A percentile compares a stretch with the other conserved stretches of the same genome.
These are phyloP conservation scores for Cnidoscolus chayamansa DNA, from an alignment of 441 rosid genomes.

Conservation along the genomic window DNA sequence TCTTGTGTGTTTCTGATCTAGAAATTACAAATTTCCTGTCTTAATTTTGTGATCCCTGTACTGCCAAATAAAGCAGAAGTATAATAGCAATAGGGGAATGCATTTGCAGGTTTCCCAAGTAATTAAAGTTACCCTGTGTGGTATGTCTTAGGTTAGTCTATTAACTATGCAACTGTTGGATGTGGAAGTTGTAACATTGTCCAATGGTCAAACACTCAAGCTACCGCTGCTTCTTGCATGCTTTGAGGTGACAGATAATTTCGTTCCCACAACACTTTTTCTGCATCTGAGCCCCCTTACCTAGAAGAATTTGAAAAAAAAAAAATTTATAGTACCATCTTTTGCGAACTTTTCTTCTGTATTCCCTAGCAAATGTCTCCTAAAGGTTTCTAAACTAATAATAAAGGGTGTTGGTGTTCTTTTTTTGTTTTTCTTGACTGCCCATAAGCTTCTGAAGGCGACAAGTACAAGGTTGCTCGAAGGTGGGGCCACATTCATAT, in stretches of 20 bases:
- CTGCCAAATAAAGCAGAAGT: neutral
- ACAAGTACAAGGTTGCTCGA: slow-evolving; percentile 87
- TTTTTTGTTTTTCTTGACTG: slow-evolving; percentile 51
- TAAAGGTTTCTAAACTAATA: neutral
- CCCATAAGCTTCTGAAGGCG: slow-evolving; percentile 81
- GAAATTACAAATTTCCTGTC: neutral
- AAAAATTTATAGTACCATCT: neutral
- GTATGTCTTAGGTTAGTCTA: neutral
- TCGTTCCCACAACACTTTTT: neutral
- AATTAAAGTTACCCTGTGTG: neutral
- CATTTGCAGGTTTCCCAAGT: neutral
- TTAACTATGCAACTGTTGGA: neutral
- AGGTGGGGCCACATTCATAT: slow-evolving; percentile 91
- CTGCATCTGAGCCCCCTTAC: neutral
- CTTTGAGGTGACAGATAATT: neutral
- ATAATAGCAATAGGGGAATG: neutral
- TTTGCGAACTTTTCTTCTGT: neutral
- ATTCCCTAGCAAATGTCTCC: neutral
- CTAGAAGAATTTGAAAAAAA: neutral
- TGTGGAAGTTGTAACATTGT: neutral
- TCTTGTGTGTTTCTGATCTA: neutral
- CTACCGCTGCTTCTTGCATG: neutral
- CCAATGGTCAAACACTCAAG: neutral
- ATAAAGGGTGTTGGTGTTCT: neutral
- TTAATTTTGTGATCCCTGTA: neutral